A percentile compares a stretch with the other conserved stretches of the same genome.
These are phyloP conservation scores for Penicillium waksmanii DNA, from an alignment of 495 filamentous ascomycete species.

Conservation along the genomic window DNA sequence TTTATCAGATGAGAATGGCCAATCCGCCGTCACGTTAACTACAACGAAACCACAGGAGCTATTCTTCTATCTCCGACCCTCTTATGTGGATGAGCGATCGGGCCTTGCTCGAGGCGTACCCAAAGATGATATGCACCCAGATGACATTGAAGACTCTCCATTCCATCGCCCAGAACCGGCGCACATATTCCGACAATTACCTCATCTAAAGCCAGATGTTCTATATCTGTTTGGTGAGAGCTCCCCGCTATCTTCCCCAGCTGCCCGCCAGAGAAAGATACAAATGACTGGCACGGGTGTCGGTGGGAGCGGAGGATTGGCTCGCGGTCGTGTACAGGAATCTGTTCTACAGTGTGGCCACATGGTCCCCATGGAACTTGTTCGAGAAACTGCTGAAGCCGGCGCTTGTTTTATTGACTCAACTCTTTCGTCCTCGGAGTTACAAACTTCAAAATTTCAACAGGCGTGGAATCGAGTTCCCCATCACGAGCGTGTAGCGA, in stretches of 20 bases:
- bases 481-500: not conserved
- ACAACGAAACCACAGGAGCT: conserved; percentile 65
- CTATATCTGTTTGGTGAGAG: conserved; percentile 71
- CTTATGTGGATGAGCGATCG: conserved; percentile 28
- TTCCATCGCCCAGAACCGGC: conserved; percentile 71
- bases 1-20: not conserved
- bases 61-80: conserved; percentile 41
- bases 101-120: conserved; percentile 15
- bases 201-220: conserved; percentile 63
- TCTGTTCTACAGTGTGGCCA: conserved; percentile 9
- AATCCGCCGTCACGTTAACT: conserved; percentile 51
- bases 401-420: conserved; percentile 11
- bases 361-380: conserved; percentile 10
- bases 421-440: not conserved
- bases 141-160: conserved; percentile 40
- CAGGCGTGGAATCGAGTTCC: not conserved
- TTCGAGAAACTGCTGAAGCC: conserved; percentile 1
- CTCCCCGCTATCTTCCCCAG: conserved; percentile 53
- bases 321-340: conserved; percentile 56
- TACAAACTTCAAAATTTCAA: not conserved
- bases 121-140: conserved; percentile 26
- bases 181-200: conserved; percentile 58
- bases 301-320: conserved; percentile 66
- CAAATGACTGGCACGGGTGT: conserved; percentile 59
- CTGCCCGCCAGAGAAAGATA: conserved; percentile 56